These are phyloP conservation scores for Clathrus columnatus DNA, from an alignment of 768 basidiomycete genomes.

Conservation along the genomic window DNA sequence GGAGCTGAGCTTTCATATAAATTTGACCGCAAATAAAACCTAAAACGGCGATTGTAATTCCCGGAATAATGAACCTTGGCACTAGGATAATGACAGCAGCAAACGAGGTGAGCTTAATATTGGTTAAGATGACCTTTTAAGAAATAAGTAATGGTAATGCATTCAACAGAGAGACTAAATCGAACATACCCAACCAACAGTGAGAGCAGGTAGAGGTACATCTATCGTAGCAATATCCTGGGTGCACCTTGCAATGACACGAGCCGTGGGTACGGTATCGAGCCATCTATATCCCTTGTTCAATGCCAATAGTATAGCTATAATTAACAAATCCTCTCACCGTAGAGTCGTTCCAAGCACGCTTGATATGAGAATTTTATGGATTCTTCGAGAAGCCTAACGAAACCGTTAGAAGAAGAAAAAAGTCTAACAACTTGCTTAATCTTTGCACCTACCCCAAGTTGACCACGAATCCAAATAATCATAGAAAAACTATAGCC, in stretches of 20 bases:
- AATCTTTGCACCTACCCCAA: not conserved
- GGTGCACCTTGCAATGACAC: constrained; percentile 58
- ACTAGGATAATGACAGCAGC: not conserved
- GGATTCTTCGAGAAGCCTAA: constrained; percentile 8
- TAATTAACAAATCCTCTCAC: not conserved
- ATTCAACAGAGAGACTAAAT: constrained; percentile 11
- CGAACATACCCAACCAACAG: constrained; percentile 6
- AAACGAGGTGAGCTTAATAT: not conserved
- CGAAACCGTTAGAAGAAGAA: too few species aligned
- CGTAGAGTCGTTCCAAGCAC: constrained; percentile 13
- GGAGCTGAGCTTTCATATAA: constrained; percentile 48
- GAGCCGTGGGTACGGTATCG: constrained; percentile 42
- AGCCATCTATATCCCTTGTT: constrained; percentile 31
- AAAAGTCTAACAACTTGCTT: not conserved
- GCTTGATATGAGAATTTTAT: constrained; percentile 3
- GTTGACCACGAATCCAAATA: not conserved
- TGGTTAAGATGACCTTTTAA: not conserved
- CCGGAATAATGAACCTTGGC: constrained; percentile 38
- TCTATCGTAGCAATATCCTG: constrained; percentile 48
- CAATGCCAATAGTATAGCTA: not conserved
- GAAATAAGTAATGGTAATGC: constrained; percentile 9
- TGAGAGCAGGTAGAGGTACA: constrained; percentile 16
- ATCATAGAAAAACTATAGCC: not conserved
- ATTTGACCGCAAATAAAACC: constrained; percentile 38
- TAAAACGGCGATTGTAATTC: constrained; percentile 30